phyloP scores from a whole-genome alignment of 768 basidiomycete genomes.

The Naganishia antarctica region DNA sequence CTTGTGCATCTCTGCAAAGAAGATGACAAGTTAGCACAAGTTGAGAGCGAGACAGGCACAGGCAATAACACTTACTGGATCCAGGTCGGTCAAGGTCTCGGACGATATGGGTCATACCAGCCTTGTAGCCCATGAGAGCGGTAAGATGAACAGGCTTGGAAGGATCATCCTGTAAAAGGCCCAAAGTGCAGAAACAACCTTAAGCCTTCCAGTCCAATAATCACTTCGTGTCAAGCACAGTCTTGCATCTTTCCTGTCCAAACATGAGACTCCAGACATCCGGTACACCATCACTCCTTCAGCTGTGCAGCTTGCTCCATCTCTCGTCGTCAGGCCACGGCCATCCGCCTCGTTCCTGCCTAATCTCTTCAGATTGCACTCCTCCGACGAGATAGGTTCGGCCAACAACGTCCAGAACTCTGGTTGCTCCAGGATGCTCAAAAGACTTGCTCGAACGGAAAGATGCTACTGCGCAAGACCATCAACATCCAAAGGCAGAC shows the following conservation, averaged over 20 bases:
- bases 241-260: conserved; percentile 10
- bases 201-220: conserved; percentile 11
- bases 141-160: conserved; percentile 99
- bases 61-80: conserved; percentile 76
- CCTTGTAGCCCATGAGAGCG: conserved; percentile 98
- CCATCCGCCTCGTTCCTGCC: conserved; percentile 20
- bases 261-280: conserved; percentile 11
- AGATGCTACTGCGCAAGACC: conserved; percentile 22
- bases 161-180: conserved; percentile 76
- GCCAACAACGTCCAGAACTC: conserved; percentile 13
- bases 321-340: no score
- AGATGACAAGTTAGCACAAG: not conserved
- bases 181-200: no score
- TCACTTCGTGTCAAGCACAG: conserved; percentile 24
- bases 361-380: conserved; percentile 1
- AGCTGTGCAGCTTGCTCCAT: conserved; percentile 22
- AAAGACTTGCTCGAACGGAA: conserved; percentile 10
- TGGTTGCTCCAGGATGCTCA: not conserved
- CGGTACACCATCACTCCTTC: conserved; percentile 21
- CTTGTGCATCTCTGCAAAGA: conserved; percentile 91
- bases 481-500: not conserved
- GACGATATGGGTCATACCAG: conserved; percentile 99
- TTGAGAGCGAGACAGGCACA: not conserved
- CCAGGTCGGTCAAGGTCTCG: conserved; percentile 99
- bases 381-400: conserved; percentile 20